These are phyloP conservation scores for Trichoderma aggressivum DNA, from an alignment of 2,329 filamentous ascomycete genomes.

Conservation along the genomic window DNA sequence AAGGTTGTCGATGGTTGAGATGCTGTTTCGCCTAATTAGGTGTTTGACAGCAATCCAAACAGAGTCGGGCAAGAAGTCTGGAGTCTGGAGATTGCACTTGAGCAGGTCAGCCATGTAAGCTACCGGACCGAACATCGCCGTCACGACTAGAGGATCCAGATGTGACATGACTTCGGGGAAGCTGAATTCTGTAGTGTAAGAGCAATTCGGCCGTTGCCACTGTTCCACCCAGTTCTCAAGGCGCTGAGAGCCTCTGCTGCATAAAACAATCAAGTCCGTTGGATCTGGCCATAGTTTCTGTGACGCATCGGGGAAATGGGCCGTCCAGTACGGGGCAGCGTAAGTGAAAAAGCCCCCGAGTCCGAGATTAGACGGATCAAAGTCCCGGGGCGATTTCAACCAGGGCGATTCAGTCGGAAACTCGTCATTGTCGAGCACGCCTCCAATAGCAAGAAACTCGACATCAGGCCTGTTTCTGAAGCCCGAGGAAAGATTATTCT, in stretches of 20 bases:
- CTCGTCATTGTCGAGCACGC: not conserved
- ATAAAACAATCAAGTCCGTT: not conserved
- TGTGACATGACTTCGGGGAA: not conserved
- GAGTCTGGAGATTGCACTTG: not conserved
- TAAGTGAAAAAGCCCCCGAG: constrained; percentile 13
- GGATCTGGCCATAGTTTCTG: not conserved
- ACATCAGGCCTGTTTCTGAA: not conserved
- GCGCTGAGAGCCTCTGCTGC: not conserved
- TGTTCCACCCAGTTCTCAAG: constrained; percentile 14
- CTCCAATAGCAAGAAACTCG: not conserved
- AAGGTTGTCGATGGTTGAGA: not conserved
- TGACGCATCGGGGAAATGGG: not conserved
- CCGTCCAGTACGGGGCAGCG: constrained; percentile 7
- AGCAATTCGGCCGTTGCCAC: constrained; percentile 3
- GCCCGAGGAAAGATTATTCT: not conserved
- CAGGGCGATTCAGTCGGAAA: not conserved
- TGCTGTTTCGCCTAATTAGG: not conserved
- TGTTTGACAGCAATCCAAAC: not conserved
- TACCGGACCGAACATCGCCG: not conserved
- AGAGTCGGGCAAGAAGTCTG: not conserved
- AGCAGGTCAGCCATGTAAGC: not conserved
- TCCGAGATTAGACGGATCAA: not conserved
- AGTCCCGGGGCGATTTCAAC: too few relatives aligned
- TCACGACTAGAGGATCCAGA: constrained; percentile 1
- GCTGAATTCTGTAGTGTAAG: not conserved